Evolutionary conservation across 1,139 yeast species (phyloP).

Genomic region (Wickerhamiella pararugosa): DNA sequence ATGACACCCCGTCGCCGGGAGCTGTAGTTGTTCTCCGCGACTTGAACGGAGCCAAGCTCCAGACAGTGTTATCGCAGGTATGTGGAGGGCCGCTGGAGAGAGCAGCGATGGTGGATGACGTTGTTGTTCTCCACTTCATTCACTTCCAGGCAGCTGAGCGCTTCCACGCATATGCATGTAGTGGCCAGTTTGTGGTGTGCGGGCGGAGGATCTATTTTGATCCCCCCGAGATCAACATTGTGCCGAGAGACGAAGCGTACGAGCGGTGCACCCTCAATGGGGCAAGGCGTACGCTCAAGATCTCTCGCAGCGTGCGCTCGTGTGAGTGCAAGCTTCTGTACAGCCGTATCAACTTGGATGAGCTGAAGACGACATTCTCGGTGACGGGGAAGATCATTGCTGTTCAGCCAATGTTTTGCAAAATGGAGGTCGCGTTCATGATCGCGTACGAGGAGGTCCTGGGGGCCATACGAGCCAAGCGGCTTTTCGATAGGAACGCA

Average conservation of each 20-base stretch:
- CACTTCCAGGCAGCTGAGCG: constrained; percentile 10
- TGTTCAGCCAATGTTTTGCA: constrained; percentile 14
- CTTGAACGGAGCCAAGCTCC: too few relatives aligned
- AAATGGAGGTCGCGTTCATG: constrained; percentile 10
- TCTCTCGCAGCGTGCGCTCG: constrained; percentile 3
- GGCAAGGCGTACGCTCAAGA: constrained; percentile 10
- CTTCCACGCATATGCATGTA: constrained; percentile 10
- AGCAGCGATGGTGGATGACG: constrained; percentile 8
- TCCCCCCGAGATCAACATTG: background rate
- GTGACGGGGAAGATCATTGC: constrained; percentile 10
- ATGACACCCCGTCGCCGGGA: background rate
- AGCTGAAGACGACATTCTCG: constrained; percentile 8
- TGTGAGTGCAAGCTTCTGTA: background rate
- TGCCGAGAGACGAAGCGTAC: constrained; percentile 2
- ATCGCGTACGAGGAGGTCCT: constrained; percentile 11
- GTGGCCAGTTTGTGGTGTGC: constrained; percentile 11
- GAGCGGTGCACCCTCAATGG: constrained; percentile 2
- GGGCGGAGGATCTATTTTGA: constrained; percentile 8
- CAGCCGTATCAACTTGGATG: constrained; percentile 5
- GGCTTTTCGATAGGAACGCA: constrained; percentile 9
- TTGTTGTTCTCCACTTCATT: constrained; percentile 13
- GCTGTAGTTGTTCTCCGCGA: constrained; percentile 2
- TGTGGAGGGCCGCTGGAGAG: constrained; percentile 17
- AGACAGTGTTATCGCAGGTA: constrained; percentile 14
- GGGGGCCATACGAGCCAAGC: constrained; percentile 12